A percentile compares a stretch with the other conserved stretches of the same genome.
Conservation (phyloP, 139 green algal genomes). For the Mychonastes homosphaera region DNA sequence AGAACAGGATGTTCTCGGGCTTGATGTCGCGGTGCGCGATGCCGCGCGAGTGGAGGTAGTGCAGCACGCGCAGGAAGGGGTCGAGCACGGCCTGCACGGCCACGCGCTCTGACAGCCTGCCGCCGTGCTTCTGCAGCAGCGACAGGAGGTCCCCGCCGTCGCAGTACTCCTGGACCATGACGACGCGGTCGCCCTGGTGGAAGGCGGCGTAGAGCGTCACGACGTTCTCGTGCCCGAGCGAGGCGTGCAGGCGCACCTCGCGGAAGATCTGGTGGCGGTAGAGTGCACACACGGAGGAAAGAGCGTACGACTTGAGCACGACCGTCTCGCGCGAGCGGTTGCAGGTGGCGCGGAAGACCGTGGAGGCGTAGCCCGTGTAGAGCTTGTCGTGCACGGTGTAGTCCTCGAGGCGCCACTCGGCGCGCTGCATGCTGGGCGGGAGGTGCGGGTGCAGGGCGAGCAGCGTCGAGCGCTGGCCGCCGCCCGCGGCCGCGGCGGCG, state of each 20-base stretch:
- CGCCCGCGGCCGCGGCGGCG: no score
- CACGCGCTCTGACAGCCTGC: conserved; percentile 36
- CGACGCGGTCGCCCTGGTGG: conserved; percentile 33
- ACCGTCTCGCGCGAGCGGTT: conserved; percentile 30
- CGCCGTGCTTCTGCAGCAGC: conserved; percentile 45
- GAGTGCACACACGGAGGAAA: conserved; percentile 37
- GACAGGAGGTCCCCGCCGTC: conserved; percentile 43
- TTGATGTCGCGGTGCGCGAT: conserved; percentile 39
- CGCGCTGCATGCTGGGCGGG: conserved; percentile 35
- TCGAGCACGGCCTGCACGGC: conserved; percentile 52
- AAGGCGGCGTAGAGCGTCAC: conserved; percentile 40
- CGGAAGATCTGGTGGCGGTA: conserved; percentile 53
- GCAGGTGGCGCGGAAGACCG: conserved; percentile 44
- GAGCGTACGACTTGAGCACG: conserved; percentile 40
- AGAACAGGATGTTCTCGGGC: conserved; percentile 51
- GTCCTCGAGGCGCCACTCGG: conserved; percentile 36
- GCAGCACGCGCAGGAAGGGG: conserved; percentile 44
- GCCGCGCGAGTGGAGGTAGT: conserved; percentile 24
- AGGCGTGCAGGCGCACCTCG: conserved; percentile 38
- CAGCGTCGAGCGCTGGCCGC: conserved; percentile 25
- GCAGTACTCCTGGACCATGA: conserved; percentile 44
- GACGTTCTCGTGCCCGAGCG: conserved; percentile 42
- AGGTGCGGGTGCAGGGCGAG: conserved; percentile 30
- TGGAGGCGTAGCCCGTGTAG: conserved; percentile 35
- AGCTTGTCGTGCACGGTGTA: conserved; percentile 42